A percentile compares a stretch with the other conserved stretches of the same genome.
These are phyloP conservation scores for Blastosporella zonata DNA, from an alignment of 1,284 basidiomycete species.

Conservation along the genomic window DNA sequence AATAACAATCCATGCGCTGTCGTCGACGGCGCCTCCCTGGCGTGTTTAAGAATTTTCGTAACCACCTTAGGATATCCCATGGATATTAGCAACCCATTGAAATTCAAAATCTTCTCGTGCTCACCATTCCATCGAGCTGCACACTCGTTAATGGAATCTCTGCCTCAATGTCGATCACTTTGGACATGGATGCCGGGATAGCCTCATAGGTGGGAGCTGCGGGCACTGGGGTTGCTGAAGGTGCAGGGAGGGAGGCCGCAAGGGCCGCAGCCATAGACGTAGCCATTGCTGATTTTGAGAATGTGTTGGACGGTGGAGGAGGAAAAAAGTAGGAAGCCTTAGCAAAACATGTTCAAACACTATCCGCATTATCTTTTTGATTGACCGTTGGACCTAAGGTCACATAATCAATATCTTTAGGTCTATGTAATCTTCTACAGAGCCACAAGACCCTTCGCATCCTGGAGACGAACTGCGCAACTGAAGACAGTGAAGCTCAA, in stretches of 20 bases:
- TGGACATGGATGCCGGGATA: constrained; percentile 87
- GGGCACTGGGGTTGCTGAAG: constrained; percentile 53
- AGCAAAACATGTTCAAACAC: constrained; percentile 32
- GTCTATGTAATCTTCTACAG: too few species aligned
- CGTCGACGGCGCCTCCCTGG: constrained; percentile 61
- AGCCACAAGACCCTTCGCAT: too few species aligned
- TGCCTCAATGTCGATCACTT: constrained; percentile 87
- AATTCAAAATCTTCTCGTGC: constrained; percentile 26
- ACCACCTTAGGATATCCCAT: constrained; percentile 66
- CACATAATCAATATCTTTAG: too few species aligned
- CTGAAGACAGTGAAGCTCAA: neutral
- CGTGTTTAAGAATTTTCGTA: constrained; percentile 90
- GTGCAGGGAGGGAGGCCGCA: constrained; percentile 78
- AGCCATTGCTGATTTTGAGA: constrained; percentile 41
- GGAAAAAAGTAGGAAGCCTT: constrained; percentile 30
- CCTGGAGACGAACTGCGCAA: neutral
- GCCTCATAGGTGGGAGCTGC: constrained; percentile 69
- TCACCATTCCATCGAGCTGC: constrained; percentile 82
- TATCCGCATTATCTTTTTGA: neutral
- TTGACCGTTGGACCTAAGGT: too few species aligned
- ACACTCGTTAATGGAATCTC: constrained; percentile 77
- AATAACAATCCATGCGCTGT: constrained; percentile 83
- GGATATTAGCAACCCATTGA: neutral
- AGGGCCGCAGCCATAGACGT: constrained; percentile 88
- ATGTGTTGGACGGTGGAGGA: neutral